Base-by-base conservation (phyloP, 768 basidiomycete genomes). In the Tylopilus subfusipes region DNA sequence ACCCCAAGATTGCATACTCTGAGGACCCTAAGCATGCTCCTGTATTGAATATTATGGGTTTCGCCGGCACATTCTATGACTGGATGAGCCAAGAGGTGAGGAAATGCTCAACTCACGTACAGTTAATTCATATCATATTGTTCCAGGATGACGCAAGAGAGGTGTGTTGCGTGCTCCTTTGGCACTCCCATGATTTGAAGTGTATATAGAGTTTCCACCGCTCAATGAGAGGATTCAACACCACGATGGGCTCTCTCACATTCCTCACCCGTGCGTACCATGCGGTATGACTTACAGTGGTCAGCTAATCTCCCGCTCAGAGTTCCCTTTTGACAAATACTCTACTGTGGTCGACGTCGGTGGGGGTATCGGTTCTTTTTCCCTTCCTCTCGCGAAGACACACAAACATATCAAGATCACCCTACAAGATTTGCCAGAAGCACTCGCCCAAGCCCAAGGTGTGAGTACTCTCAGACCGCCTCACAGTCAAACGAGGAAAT, bases 281-380 rank as follows among this genome's bases (percentile, higher is more conserved):
- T n/a, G 4, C 6, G 6, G n/a, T 21, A 3, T 9, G 9, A 27
- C 9, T 19, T 27, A 6, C 39, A 21, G 14, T 10, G 2, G 10
- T 47, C 13, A 12, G 9, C 47, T 56, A 1, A 56, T 13, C 14
- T 8, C 2, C 10, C n/a, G 33, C 34, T 21, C 22, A 73, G 74
- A 58, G 0, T 74, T 64, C 50, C 69, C 74, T 7, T 75, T 73
- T 48, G 54, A 52, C 7, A 58, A 58, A 22, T 62, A 63, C 40
- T 63, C 69, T 0, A 64, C 63, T 9, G 52, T 73, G 8, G 69
- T 72, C 21, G 73, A 74, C 45, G 64, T 74, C 5, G 73, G 72
- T n/a, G n/a, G n/a, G n/a, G n/a, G n/a, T n/a, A n/a, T n/a, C 21
- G 73, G 73, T 10, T 56, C 64, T 11, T 64, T 68, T 27, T 61